Percentiles rank a stretch among this genome's conserved stretches.
These are phyloP conservation scores for Podospora pseudopauciseta DNA, from an alignment of 495 filamentous ascomycete genomes.

Conservation along the genomic window DNA sequence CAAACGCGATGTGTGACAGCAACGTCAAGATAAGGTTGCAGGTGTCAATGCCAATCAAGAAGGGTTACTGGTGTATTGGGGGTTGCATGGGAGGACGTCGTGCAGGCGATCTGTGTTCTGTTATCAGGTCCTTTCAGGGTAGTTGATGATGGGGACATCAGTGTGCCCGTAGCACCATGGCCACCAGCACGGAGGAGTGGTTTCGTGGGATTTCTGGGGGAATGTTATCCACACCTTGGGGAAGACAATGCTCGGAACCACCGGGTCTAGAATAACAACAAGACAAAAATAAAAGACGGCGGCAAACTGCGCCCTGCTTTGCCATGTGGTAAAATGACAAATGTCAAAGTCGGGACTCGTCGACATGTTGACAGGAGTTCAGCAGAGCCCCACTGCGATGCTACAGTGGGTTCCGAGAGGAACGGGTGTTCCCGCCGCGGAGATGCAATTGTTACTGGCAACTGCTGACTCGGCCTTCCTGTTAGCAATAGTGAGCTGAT, in stretches of 20 bases:
- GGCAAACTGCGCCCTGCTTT: background rate
- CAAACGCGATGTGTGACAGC: background rate
- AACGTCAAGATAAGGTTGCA: constrained; percentile 12
- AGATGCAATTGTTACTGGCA: constrained; percentile 12
- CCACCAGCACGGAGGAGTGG: too few species aligned
- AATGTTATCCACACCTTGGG: background rate
- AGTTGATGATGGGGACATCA: background rate
- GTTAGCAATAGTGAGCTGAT: constrained; percentile 30
- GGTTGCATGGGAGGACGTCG: background rate
- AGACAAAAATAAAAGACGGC: background rate
- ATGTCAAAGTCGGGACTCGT: background rate
- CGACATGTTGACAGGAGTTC: background rate
- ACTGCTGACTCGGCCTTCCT: constrained; percentile 18
- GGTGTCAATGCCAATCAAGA: background rate
- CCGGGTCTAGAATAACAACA: background rate
- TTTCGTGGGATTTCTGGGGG: too few species aligned
- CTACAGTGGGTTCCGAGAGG: background rate
- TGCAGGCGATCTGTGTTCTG: background rate
- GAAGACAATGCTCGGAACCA: background rate
- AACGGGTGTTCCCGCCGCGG: constrained; percentile 29
- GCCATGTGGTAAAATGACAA: background rate
- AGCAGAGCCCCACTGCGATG: background rate
- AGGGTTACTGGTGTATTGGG: background rate
- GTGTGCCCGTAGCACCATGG: too few species aligned
- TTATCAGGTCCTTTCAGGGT: background rate